Conservation (phyloP, 202 grass and related monocot species). For the Miscanthus sacchariflorus region DNA sequence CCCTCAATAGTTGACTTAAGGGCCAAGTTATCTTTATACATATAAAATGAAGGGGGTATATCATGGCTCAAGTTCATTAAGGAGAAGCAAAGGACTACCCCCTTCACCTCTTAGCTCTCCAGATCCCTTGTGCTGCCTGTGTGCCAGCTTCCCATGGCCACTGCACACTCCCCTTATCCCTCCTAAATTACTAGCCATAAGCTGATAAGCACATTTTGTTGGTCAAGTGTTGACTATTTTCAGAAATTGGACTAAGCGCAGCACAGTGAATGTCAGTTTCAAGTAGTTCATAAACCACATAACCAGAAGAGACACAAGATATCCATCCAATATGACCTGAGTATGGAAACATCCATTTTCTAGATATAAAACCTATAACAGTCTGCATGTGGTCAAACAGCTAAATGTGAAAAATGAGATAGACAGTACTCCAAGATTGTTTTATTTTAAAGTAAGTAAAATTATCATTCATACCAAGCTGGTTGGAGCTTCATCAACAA, state of each 20-base stretch:
- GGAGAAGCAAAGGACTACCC: neutral
- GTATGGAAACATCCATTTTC: neutral
- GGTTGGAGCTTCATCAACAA: conserved; percentile 83
- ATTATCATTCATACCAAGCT: conserved; percentile 63
- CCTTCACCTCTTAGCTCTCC: neutral
- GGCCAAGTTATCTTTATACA: neutral
- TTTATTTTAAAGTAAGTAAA: neutral
- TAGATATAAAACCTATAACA: conserved; percentile 11
- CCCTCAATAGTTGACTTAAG: neutral
- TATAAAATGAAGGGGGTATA: neutral
- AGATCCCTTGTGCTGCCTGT: neutral
- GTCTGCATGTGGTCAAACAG: conserved; percentile 24
- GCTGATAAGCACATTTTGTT: too few species aligned
- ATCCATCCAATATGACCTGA: conserved; percentile 14
- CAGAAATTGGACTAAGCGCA: neutral
- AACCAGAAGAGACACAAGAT: conserved; percentile 23
- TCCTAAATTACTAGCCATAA: too few species aligned
- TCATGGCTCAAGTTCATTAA: neutral
- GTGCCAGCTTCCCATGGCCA: neutral
- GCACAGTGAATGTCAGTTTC: neutral
- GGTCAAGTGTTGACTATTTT: conserved; percentile 13
- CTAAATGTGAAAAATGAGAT: conserved; percentile 12
- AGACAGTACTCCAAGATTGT: neutral
- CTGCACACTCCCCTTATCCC: neutral
- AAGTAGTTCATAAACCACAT: neutral